Evolutionary conservation across 345 rosid genomes (phyloP).

Genomic region (Sonneratia alba): DNA sequence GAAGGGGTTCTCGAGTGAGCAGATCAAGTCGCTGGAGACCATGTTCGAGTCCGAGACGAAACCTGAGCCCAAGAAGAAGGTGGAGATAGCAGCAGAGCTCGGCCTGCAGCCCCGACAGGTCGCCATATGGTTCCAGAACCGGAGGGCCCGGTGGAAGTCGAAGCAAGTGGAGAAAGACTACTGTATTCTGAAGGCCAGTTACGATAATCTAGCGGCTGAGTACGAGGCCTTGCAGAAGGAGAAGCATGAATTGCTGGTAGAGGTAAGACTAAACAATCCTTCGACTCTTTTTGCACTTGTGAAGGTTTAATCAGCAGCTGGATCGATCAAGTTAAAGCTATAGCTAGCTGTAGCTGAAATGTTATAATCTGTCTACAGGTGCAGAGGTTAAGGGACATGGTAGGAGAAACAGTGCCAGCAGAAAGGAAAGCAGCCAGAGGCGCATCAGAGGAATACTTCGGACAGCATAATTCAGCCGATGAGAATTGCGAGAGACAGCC

Average conservation of each 20-base stretch:
- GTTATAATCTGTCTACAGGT: slow-evolving; percentile 29
- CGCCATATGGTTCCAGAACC: slow-evolving; percentile 89
- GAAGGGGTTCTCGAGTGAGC: slow-evolving; percentile 67
- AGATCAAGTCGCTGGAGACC: slow-evolving; percentile 52
- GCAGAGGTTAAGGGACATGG: slow-evolving; percentile 34
- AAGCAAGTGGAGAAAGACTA: slow-evolving; percentile 65
- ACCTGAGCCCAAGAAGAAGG: slow-evolving; percentile 66
- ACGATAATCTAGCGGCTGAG: slow-evolving; percentile 39
- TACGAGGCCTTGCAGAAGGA: slow-evolving; percentile 54
- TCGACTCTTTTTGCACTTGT: too few species aligned
- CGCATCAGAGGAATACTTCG: slow-evolving; percentile 16
- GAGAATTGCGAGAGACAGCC: slow-evolving; percentile 23
- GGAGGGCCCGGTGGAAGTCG: slow-evolving; percentile 78
- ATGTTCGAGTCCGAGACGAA: slow-evolving; percentile 65
- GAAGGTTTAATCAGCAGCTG: too few species aligned
- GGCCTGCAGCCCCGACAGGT: slow-evolving; percentile 80
- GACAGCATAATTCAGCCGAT: slow-evolving; percentile 16
- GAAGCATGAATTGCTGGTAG: slow-evolving; percentile 39
- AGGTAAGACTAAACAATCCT: slow-evolving; percentile 24
- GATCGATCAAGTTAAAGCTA: too few species aligned
- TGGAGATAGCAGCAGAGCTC: slow-evolving; percentile 54
- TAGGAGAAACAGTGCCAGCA: slow-evolving; percentile 9
- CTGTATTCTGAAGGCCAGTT: slow-evolving; percentile 34
- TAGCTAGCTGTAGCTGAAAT: neutral
- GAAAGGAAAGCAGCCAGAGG: slow-evolving; percentile 11